Conservation (phyloP, 345 rosid species). For the Xanthoceras sorbifolium region DNA sequence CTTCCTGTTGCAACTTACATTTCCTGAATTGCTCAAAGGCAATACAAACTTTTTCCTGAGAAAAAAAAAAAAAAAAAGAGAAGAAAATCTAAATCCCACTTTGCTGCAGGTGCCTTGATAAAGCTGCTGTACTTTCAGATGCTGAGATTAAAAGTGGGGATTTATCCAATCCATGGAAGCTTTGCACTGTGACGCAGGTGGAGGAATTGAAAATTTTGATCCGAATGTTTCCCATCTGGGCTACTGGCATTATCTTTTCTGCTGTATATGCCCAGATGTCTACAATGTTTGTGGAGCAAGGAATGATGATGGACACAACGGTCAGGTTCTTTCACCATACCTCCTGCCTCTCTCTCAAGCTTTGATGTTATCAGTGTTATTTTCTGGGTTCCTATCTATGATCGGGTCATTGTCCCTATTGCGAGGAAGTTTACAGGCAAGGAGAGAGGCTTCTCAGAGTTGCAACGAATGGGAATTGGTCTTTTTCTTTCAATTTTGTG, state of each 20-base stretch:
- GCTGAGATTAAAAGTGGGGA: slow-evolving; percentile 60
- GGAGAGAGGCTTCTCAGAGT: slow-evolving; percentile 85
- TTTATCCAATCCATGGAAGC: slow-evolving; percentile 67
- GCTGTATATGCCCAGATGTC: slow-evolving; percentile 92
- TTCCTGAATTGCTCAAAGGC: background rate
- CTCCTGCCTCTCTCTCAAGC: slow-evolving; percentile 85
- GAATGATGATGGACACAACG: slow-evolving; percentile 62
- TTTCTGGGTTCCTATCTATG: slow-evolving; percentile 88
- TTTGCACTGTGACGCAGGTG: slow-evolving; percentile 91
- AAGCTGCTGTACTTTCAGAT: slow-evolving; percentile 75
- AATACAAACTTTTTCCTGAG: background rate
- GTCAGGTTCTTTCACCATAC: slow-evolving; percentile 88
- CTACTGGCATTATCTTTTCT: slow-evolving; percentile 80
- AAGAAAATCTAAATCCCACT: background rate
- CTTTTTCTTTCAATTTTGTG: slow-evolving; percentile 72
- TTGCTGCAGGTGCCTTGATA: slow-evolving; percentile 79
- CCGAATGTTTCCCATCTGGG: slow-evolving; percentile 98
- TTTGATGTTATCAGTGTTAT: slow-evolving; percentile 80
- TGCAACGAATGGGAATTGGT: slow-evolving; percentile 94
- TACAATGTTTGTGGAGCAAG: slow-evolving; percentile 72
- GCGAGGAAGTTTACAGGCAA: slow-evolving; percentile 82
- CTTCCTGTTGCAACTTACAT: background rate
- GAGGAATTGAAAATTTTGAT: slow-evolving; percentile 90
- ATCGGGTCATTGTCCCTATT: slow-evolving; percentile 69
- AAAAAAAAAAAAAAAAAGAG: background rate